phyloP scores from a whole-genome alignment of 495 filamentous ascomycete species.

The Neurospora tetraspora region DNA sequence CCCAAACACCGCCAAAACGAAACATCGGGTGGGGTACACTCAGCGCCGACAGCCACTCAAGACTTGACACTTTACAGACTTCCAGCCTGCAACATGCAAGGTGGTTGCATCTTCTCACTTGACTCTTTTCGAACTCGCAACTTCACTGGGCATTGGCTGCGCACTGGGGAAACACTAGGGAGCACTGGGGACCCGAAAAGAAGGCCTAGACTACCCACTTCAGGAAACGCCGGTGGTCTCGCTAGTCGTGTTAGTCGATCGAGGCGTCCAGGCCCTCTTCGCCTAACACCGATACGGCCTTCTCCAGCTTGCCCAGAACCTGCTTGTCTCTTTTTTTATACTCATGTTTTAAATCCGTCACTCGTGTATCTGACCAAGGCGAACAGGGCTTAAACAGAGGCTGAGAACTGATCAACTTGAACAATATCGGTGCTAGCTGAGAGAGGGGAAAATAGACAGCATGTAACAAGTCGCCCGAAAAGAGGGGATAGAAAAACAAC shows the following conservation, averaged over 20 bases:
- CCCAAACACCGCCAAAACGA: slow-evolving; percentile 10
- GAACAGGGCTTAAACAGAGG: neutral
- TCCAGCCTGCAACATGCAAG: slow-evolving; percentile 22
- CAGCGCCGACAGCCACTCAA: slow-evolving; percentile 21
- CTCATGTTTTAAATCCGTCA: neutral
- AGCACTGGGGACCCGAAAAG: neutral
- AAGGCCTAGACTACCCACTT: neutral
- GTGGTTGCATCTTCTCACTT: slow-evolving; percentile 12
- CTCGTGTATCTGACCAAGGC: neutral
- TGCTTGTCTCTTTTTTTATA: neutral
- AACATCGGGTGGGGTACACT: slow-evolving; percentile 13
- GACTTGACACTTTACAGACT: slow-evolving; percentile 22
- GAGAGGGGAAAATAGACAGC: neutral
- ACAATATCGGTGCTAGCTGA: neutral
- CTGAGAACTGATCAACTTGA: neutral
- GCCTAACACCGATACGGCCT: neutral
- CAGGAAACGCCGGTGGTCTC: neutral
- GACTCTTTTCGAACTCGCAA: neutral
- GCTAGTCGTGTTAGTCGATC: neutral
- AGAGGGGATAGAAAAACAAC: neutral
- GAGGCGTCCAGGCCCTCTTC: neutral
- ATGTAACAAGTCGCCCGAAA: neutral
- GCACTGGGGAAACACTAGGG: neutral
- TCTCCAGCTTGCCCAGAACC: neutral
- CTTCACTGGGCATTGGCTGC: neutral